Base-by-base conservation (phyloP, 1,284 basidiomycete genomes). In the Inonotus obliquus region DNA sequence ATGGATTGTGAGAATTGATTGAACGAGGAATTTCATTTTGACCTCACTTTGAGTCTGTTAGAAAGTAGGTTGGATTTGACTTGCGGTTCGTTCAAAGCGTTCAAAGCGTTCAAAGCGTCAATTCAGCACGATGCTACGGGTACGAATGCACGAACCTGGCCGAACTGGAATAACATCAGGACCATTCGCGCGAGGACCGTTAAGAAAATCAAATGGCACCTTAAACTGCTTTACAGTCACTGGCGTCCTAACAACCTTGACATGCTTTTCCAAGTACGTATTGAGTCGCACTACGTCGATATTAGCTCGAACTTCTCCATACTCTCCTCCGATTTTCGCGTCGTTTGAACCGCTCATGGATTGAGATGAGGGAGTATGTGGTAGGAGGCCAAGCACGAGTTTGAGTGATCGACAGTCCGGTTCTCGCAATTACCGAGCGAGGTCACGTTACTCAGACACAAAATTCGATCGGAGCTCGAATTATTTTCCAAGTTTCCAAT, bases 1-100 rank as follows among this genome's bases (percentile, higher is more conserved):
- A 61, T 41, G 11, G 39, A 21, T 57, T 37, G 2, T 57, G 10
- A 29, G 23, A 17, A 35, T 45, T 55, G 47, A 25, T 41, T 4
- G 25, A 21, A n/a, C n/a, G 47, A 23, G 13, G 39, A n/a, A n/a
- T n/a, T n/a, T n/a, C n/a, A n/a, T n/a, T n/a, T n/a, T 14, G 17
- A 29, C 70, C 82, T 59, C 68, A 88, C 86, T 76, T 81, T 4
- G 81, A 79, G 75, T 92, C 92, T 17, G 85, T 92, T 52, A 96
- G 74, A 75, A 96, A 91, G 73, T 98, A 98, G 0, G 96, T 98
- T 0, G 96, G 96, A 71, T 98, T 98, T 13, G 93, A 96, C 91
- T 93, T 61, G 21, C 57, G 25, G 27, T 21, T 48, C 37, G 48
- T 17, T 53, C n/a, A n/a, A n/a, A n/a, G n/a, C n/a, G n/a, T n/a